Evolutionary conservation across 768 basidiomycete species (phyloP).

Genomic region (Leccinum variicolor): DNA sequence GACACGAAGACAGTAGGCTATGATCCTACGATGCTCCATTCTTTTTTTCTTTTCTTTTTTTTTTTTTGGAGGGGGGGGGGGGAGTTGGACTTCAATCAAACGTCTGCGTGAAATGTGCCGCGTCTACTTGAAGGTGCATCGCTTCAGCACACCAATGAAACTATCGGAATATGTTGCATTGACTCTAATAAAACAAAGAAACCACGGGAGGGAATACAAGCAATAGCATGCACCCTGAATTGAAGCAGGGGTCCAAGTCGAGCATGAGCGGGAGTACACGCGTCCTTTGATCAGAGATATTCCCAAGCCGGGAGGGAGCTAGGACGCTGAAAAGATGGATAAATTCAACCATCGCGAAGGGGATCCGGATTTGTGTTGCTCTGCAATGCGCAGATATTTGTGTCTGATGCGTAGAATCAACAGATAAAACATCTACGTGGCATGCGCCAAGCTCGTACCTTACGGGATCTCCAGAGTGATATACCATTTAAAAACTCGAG

Average conservation of each 20-base stretch:
- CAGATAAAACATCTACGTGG: constrained; percentile 4
- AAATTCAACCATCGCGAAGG: neutral
- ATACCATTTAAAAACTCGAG: neutral
- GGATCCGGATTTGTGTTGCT: neutral
- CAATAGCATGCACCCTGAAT: neutral
- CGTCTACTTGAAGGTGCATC: neutral
- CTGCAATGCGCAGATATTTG: constrained; percentile 6
- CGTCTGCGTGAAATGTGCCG: neutral
- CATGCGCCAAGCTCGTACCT: neutral
- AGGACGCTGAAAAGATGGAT: constrained; percentile 1
- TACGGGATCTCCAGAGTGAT: neutral
- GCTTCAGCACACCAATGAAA: neutral
- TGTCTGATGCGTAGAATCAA: constrained; percentile 7
- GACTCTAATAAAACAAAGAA: constrained; percentile 1
- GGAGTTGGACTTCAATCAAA: neutral
- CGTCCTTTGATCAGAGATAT: neutral
- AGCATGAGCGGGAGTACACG: too few relatives aligned
- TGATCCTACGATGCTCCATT: neutral
- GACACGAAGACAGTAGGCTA: neutral
- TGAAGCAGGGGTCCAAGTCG: neutral
- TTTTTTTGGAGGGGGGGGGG: neutral
- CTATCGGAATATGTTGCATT: neutral
- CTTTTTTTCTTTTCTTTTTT: neutral
- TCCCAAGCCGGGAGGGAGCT: neutral
- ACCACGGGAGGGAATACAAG: neutral